These are phyloP conservation scores for Phytopythium litorale DNA, from an alignment of 352 stramenopile species.

Conservation along the genomic window DNA sequence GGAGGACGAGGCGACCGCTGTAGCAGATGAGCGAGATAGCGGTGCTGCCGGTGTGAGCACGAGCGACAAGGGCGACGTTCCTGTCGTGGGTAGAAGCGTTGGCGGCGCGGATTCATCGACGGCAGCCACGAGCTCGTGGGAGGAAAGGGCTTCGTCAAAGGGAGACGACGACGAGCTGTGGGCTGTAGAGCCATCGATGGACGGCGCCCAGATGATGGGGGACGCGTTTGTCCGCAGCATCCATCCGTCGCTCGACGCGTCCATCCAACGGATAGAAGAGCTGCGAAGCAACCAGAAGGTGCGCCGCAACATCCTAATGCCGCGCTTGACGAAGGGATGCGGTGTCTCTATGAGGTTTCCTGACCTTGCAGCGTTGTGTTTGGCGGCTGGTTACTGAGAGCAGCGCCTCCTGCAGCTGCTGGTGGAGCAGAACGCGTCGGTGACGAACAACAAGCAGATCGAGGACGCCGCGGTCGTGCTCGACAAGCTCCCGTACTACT, in stretches of 20 bases:
- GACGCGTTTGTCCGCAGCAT: constrained; percentile 46
- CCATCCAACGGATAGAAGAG: constrained; percentile 71
- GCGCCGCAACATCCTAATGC: not conserved
- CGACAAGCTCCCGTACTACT: constrained; percentile 67
- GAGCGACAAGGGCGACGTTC: not conserved
- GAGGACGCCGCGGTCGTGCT: constrained; percentile 59
- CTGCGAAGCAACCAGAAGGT: constrained; percentile 43
- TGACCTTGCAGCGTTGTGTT: constrained; percentile 1
- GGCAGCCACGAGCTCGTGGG: not conserved
- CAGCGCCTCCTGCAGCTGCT: constrained; percentile 55
- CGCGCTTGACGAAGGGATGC: not conserved
- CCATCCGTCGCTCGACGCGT: constrained; percentile 55
- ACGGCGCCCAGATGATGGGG: constrained; percentile 54
- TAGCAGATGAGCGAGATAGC: not conserved
- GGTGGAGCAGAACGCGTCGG: constrained; percentile 36
- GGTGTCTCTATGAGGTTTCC: constrained; percentile 3
- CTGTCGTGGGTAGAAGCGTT: not conserved
- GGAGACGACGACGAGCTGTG: constrained; percentile 26
- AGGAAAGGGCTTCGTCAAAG: not conserved
- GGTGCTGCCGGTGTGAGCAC: not conserved
- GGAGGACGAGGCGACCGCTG: constrained; percentile 6
- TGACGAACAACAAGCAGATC: constrained; percentile 57
- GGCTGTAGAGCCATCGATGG: constrained; percentile 32
- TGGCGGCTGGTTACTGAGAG: not conserved
- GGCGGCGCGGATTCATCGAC: not conserved